Evolutionary conservation across 108 stramenopile genomes (phyloP), one percentile per base, ranked within the genome.

Genomic region (Licmophora abbreviata): DNA sequence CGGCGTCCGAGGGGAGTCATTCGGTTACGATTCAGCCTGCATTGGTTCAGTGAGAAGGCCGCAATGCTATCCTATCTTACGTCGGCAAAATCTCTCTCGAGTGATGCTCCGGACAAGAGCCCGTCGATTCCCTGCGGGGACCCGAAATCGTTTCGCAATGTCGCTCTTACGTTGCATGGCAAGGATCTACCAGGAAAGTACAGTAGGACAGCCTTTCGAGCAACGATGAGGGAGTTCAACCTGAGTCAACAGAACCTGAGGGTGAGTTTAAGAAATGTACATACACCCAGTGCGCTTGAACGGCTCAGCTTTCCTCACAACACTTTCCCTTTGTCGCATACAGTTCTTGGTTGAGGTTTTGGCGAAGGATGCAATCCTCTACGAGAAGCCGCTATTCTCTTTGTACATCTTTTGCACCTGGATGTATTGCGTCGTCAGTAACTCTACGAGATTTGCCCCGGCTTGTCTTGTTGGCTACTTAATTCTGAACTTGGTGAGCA

Each of bases 381-480:
- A 72, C 40, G 72, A 72, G 44, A 67, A 73, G 41, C 86, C 86
- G 23, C 34, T 59, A 25, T 64, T 74, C 42, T 81, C 79, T 26
- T 30, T 81, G 8, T 79, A 73, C 32, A 34, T 83, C 3, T 88
- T 88, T 50, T 14, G 61, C 12, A 74, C 82, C 12, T 79, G 73
- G 48, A 81, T 83, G 77, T 73, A 81, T 53, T 79, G 71, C 44
- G 74, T 88, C 8, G 65, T 51, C 48, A 38, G 49, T 8, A 79
- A 74, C 59, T 79, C 77, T 18, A 41, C 79, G 11, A 64, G 66
- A 5, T 58, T 69, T 23, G 72, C 73, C 2, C 81, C 79, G 20
- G 70, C 72, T 11, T 79, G 75, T 34, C 57, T 79, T 36, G 51
- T 79, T 29, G 64, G 62, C 24, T 75, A 51, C 20, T 38, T 88